Conservation (phyloP, 1,284 basidiomycete species). For the Naganishia albida region DNA sequence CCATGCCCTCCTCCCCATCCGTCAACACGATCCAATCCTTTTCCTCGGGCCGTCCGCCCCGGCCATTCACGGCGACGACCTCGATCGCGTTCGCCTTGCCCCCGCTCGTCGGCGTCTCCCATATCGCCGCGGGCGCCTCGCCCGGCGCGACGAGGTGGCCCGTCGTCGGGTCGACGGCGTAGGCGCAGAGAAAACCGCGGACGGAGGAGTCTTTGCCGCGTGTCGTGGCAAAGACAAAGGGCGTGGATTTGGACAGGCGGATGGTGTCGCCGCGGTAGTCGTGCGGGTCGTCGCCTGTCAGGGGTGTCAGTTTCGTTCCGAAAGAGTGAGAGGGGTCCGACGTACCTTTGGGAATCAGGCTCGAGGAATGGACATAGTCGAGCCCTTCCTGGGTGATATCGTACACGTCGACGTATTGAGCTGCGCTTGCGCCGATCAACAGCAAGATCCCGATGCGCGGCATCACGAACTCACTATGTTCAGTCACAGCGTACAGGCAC, state of each 20-base stretch:
- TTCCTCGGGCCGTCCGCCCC: constrained; percentile 5
- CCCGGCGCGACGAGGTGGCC: constrained; percentile 40
- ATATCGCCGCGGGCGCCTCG: constrained; percentile 29
- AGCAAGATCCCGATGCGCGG: background rate
- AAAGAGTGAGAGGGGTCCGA: background rate
- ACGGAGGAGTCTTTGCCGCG: constrained; percentile 43
- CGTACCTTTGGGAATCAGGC: constrained; percentile 32
- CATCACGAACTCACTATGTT: constrained; percentile 29
- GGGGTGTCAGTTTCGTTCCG: background rate
- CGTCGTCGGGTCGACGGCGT: constrained; percentile 37
- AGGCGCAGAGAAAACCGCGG: constrained; percentile 49
- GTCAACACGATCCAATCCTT: constrained; percentile 48
- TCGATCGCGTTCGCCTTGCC: constrained; percentile 54
- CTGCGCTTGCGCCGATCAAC: background rate
- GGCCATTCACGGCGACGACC: constrained; percentile 39
- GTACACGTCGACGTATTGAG: constrained; percentile 35
- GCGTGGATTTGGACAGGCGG: constrained; percentile 43
- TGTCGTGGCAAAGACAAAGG: constrained; percentile 50
- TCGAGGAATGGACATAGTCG: constrained; percentile 30
- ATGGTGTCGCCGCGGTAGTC: constrained; percentile 51
- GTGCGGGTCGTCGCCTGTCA: constrained; percentile 31
- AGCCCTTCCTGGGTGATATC: constrained; percentile 31
- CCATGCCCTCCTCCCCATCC: constrained; percentile 47
- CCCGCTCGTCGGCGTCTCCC: constrained; percentile 49
- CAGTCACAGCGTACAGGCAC: constrained; percentile 47